Evolutionary conservation across 208 protist genomes (phyloP).

Genomic region (Leishmania tarentolae): DNA sequence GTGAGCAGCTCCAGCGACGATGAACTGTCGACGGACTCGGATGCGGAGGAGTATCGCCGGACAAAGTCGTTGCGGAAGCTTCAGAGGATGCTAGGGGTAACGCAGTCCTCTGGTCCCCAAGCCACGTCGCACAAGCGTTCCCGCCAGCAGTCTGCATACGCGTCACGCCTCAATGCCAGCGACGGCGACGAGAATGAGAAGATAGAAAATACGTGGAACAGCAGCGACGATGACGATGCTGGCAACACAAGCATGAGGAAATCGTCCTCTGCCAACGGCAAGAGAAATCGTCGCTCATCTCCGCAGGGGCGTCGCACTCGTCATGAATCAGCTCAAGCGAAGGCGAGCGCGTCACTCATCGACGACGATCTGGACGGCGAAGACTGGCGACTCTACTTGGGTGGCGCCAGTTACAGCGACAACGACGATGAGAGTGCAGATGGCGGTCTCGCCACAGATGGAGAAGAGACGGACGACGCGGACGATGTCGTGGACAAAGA

Average conservation of each 20-base stretch:
- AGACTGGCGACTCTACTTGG: constrained; percentile 44
- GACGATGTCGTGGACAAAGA: constrained; percentile 42
- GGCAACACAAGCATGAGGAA: not conserved
- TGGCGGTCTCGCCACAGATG: not conserved
- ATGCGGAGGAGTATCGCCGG: constrained; percentile 33
- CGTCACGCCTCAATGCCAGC: not conserved
- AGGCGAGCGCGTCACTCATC: not conserved
- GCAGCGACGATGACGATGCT: not conserved
- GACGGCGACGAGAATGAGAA: not conserved
- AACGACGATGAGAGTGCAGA: constrained; percentile 6
- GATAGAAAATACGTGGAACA: not conserved
- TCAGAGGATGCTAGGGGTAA: constrained; percentile 44
- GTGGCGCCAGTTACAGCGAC: constrained; percentile 7
- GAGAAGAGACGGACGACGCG: constrained; percentile 32
- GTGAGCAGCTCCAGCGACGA: constrained; percentile 81
- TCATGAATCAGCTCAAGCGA: not conserved
- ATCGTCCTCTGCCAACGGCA: not conserved
- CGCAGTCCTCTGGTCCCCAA: not conserved
- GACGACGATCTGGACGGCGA: constrained; percentile 24
- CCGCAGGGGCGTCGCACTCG: not conserved
- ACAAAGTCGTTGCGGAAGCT: constrained; percentile 46
- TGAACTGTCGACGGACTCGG: constrained; percentile 67
- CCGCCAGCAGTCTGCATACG: not conserved
- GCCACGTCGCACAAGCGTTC: constrained; percentile 2
- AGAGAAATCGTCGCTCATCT: not conserved